A percentile compares a stretch with the other conserved stretches of the same genome.
phyloP scores from a whole-genome alignment of 2,329 filamentous ascomycete species.

The Leptographium galeiforme region DNA sequence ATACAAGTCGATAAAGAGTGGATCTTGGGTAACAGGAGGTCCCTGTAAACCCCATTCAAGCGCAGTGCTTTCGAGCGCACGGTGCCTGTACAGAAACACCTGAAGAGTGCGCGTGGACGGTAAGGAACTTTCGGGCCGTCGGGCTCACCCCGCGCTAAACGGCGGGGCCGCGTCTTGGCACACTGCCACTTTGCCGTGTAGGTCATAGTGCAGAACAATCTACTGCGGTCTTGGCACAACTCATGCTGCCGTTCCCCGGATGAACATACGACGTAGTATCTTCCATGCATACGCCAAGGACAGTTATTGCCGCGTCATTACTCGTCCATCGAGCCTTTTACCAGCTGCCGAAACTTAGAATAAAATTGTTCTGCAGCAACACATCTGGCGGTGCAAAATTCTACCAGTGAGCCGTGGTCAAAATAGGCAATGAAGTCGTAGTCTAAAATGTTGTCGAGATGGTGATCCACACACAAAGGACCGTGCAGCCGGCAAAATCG shows the following conservation, averaged over 20 bases:
- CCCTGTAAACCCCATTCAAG: too few species aligned
- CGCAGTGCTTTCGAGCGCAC: too few species aligned
- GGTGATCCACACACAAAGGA: slow-evolving; percentile 25
- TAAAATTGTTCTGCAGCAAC: neutral
- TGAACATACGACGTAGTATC: neutral
- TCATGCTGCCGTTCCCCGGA: neutral
- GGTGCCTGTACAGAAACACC: too few species aligned
- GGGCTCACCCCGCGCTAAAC: too few species aligned
- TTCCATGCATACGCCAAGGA: neutral
- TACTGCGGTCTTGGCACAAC: neutral
- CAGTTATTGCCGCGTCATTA: neutral
- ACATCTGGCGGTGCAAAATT: neutral
- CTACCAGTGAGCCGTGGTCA: slow-evolving; percentile 12
- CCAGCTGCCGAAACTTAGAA: neutral
- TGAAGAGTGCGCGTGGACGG: too few species aligned
- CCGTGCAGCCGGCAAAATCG: slow-evolving; percentile 38
- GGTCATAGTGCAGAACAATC: too few species aligned
- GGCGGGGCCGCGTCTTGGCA: too few species aligned
- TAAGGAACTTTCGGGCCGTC: too few species aligned
- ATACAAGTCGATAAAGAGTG: too few species aligned
- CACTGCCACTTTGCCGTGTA: too few species aligned
- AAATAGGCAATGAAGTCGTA: neutral
- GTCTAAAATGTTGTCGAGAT: slow-evolving; percentile 29
- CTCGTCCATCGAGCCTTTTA: neutral
- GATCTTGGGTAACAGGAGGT: too few species aligned